phyloP scores from a whole-genome alignment of 192 early-diverging fungal species.

The Neocallimastix lanati region DNA sequence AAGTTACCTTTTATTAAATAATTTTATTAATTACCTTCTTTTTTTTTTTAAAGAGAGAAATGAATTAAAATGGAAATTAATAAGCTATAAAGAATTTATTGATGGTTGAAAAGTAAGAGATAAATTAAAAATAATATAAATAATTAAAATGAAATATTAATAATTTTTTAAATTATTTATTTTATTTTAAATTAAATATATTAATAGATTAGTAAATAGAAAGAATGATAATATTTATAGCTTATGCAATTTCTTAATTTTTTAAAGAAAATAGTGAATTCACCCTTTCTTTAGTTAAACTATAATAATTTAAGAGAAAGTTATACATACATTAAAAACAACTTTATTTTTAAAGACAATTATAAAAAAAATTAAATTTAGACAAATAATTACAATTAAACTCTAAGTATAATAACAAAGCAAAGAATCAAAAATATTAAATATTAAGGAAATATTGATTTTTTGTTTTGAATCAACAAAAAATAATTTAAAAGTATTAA shows the following conservation, averaged over 20 bases:
- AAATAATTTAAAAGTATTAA: too few relatives aligned
- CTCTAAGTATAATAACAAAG: too few relatives aligned
- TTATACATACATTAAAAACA: neutral
- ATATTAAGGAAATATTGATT: too few relatives aligned
- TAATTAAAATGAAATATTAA: too few relatives aligned
- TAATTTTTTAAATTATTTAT: too few relatives aligned
- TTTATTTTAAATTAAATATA: too few relatives aligned
- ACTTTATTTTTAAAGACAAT: neutral
- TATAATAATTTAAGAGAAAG: neutral
- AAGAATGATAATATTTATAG: neutral
- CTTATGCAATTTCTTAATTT: neutral
- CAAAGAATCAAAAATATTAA: too few relatives aligned
- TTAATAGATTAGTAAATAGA: neutral
- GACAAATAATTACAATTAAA: too few relatives aligned
- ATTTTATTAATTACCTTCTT: neutral
- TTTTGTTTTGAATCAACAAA: too few relatives aligned
- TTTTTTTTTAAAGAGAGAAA: neutral
- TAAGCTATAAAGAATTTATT: neutral
- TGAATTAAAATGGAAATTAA: neutral
- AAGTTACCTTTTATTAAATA: neutral
- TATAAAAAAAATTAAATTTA: neutral
- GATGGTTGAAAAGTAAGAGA: too few relatives aligned
- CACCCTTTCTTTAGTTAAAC: neutral
- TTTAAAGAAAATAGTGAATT: neutral
- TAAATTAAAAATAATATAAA: too few relatives aligned